Evolutionary conservation across 306 rosid genomes (phyloP).

Genomic region (Quercus cerris): DNA sequence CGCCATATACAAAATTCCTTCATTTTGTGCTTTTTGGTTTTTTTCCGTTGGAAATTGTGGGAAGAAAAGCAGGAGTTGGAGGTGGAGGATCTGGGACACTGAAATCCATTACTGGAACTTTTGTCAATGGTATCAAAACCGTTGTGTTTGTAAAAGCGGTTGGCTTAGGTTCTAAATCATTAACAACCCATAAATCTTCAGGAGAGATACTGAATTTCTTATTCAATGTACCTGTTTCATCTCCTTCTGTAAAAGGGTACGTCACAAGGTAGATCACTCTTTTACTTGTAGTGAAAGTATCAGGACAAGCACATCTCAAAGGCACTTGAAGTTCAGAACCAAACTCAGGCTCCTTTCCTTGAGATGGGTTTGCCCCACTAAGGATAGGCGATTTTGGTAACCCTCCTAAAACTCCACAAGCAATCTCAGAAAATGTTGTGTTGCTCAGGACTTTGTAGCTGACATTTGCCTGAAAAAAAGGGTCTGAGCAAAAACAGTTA

Average conservation of each 20-base stretch:
- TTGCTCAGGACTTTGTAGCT: slow-evolving; percentile 26
- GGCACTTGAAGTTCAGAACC: slow-evolving; percentile 48
- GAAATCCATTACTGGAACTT: slow-evolving; percentile 16
- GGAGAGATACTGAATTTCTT: slow-evolving; percentile 36
- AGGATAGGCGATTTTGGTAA: slow-evolving; percentile 43
- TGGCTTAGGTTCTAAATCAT: slow-evolving; percentile 12
- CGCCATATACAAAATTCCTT: slow-evolving; percentile 34
- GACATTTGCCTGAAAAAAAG: slow-evolving; percentile 38
- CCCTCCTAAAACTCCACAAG: slow-evolving; percentile 63
- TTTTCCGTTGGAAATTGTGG: slow-evolving; percentile 34
- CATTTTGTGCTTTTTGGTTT: slow-evolving; percentile 6
- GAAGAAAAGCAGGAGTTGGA: slow-evolving; percentile 54
- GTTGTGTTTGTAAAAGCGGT: slow-evolving; percentile 39
- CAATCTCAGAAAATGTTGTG: slow-evolving; percentile 34
- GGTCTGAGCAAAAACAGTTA: slow-evolving; percentile 42
- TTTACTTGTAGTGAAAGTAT: background rate
- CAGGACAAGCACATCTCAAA: slow-evolving; percentile 54
- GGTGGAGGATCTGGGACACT: slow-evolving; percentile 47
- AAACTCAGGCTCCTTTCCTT: slow-evolving; percentile 9
- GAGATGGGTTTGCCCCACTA: slow-evolving; percentile 24
- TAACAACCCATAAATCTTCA: slow-evolving; percentile 37
- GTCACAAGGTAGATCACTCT: slow-evolving; percentile 52
- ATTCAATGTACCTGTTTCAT: slow-evolving; percentile 15
- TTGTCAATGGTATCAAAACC: slow-evolving; percentile 46
- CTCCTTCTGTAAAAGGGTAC: slow-evolving; percentile 49